phyloP scores from a whole-genome alignment of 176 grass and related monocot genomes.

The Zoysia japonica region DNA sequence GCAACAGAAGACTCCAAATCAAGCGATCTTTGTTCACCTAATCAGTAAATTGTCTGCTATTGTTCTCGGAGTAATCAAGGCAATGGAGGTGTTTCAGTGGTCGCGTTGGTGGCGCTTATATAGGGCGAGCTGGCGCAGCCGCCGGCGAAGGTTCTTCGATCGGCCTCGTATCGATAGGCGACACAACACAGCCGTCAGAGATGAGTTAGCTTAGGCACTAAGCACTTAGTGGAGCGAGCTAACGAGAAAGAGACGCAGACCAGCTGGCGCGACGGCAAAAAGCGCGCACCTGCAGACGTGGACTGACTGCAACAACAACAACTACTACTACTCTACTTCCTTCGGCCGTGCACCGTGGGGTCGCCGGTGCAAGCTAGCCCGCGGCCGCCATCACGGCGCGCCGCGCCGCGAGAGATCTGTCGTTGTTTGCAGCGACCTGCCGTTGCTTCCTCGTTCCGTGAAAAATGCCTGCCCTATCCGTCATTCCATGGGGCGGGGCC shows the following conservation, averaged over 20 bases:
- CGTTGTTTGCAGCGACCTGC: neutral
- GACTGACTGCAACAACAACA: neutral
- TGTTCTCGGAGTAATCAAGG: neutral
- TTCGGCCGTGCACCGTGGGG: neutral
- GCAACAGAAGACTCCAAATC: neutral
- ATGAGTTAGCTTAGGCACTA: conserved; percentile 32
- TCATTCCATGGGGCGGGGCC: neutral
- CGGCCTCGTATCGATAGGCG: neutral
- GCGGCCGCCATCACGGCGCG: neutral
- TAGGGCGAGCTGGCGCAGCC: conserved; percentile 10
- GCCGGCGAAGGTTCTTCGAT: neutral
- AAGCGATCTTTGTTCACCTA: neutral
- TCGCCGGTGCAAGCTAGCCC: neutral
- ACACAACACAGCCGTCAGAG: neutral
- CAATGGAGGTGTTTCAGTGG: conserved; percentile 50
- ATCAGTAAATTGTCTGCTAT: neutral
- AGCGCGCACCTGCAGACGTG: conserved; percentile 34
- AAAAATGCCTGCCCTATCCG: neutral
- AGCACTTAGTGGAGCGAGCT: conserved; percentile 46
- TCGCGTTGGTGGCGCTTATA: conserved; percentile 23
- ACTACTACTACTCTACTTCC: no score
- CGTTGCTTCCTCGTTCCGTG: neutral
- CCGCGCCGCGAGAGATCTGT: neutral
- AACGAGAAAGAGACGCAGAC: neutral
- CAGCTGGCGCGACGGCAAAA: conserved; percentile 11